These are phyloP conservation scores for Penicillium sp. DNA, from an alignment of 2,329 filamentous ascomycete genomes.

Conservation along the genomic window DNA sequence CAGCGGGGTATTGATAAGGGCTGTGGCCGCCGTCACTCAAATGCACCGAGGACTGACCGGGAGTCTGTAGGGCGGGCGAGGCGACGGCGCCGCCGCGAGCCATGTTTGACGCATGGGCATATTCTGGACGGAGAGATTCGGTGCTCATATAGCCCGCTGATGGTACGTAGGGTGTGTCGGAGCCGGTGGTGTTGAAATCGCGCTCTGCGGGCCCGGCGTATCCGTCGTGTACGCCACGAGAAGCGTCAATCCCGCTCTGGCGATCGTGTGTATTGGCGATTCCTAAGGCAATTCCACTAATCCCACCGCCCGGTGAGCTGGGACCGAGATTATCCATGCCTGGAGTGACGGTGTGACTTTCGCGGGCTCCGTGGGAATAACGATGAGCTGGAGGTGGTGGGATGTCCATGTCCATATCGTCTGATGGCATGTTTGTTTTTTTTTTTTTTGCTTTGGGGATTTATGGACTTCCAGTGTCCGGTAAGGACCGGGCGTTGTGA, in stretches of 20 bases:
- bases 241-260: constrained; percentile 64
- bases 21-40: constrained; percentile 39
- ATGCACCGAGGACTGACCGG: constrained; percentile 34
- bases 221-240: constrained; percentile 44
- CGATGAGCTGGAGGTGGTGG: constrained; percentile 22
- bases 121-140: constrained; percentile 37
- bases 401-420: constrained; percentile 6
- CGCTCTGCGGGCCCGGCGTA: constrained; percentile 37
- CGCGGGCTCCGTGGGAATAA: constrained; percentile 33
- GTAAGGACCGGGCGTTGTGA: background rate
- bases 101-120: constrained; percentile 40
- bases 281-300: constrained; percentile 65
- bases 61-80: constrained; percentile 35
- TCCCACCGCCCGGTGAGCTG: constrained; percentile 60
- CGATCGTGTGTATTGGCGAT: constrained; percentile 65
- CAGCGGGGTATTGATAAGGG: constrained; percentile 38
- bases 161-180: constrained; percentile 41
- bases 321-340: constrained; percentile 68
- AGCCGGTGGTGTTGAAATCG: constrained; percentile 34
- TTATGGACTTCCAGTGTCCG: background rate
- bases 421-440: background rate
- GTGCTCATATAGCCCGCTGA: constrained; percentile 18
- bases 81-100: constrained; percentile 36
- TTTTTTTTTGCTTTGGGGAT: background rate
- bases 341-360: constrained; percentile 52